Conservation (phyloP, 2,329 filamentous ascomycete species). For the Ophiocordyceps unilateralis region DNA sequence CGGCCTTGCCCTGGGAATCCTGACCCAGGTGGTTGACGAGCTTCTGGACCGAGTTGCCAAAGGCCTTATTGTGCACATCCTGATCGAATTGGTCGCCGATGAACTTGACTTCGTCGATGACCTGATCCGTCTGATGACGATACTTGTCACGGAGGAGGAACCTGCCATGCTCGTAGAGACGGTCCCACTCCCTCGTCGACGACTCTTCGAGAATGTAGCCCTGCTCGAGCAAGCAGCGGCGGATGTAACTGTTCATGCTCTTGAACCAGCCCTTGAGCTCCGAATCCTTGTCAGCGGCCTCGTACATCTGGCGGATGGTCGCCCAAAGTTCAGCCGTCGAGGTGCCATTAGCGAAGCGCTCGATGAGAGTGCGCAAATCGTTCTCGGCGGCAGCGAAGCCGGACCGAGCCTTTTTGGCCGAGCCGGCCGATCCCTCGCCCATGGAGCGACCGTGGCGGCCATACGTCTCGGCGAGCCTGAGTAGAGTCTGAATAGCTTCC, state of each 20-base stretch:
- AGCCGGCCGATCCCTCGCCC: constrained; percentile 44
- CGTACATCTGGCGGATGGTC: constrained; percentile 71
- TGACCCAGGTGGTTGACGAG: constrained; percentile 79
- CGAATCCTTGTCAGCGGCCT: constrained; percentile 68
- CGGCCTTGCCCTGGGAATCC: constrained; percentile 65
- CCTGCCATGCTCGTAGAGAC: constrained; percentile 68
- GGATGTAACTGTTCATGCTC: constrained; percentile 57
- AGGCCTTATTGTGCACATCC: constrained; percentile 72
- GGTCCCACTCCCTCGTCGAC: constrained; percentile 68
- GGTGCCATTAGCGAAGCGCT: constrained; percentile 90
- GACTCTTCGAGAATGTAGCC: constrained; percentile 77
- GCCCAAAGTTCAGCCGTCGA: constrained; percentile 76
- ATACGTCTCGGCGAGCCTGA: constrained; percentile 74
- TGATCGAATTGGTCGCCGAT: constrained; percentile 75
- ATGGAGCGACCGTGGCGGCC: constrained; percentile 53
- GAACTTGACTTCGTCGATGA: constrained; percentile 84
- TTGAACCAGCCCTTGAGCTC: constrained; percentile 87
- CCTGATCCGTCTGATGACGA: constrained; percentile 64
- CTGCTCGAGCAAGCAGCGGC: constrained; percentile 71
- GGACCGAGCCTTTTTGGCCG: constrained; percentile 56
- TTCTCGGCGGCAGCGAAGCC: constrained; percentile 55
- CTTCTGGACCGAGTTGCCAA: constrained; percentile 59
- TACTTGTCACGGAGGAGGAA: constrained; percentile 84
- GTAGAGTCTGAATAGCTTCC: constrained; percentile 73
- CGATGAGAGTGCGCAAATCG: constrained; percentile 66